Evolutionary conservation across 75 land plant genomes (phyloP).

Genomic region (Pseudotsuga menziesii): DNA sequence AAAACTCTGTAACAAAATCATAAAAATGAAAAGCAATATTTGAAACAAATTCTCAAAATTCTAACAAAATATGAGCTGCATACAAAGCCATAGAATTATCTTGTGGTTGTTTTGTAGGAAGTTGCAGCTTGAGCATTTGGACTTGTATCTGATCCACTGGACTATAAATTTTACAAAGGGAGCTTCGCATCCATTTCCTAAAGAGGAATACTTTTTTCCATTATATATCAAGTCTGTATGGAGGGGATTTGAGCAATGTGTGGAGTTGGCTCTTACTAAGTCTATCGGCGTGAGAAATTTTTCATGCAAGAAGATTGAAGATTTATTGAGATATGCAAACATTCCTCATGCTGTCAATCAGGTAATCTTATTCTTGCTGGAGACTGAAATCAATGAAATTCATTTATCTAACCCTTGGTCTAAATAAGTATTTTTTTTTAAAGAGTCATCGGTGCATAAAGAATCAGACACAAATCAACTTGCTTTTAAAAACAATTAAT

Average conservation of each 20-base stretch:
- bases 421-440: no score
- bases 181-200: not conserved
- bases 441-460: no score
- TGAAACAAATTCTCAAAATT: no score
- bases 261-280: slow-evolving; percentile 31
- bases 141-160: slow-evolving; percentile 80
- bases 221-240: slow-evolving; percentile 52
- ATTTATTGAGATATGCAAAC: slow-evolving; percentile 28
- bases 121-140: slow-evolving; percentile 63
- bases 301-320: slow-evolving; percentile 45
- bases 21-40: no score
- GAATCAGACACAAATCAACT: no score
- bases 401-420: no score
- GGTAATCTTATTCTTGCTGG: slow-evolving; percentile 33
- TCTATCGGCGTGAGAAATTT: slow-evolving; percentile 80
- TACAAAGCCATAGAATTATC: no score
- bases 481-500: no score
- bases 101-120: slow-evolving; percentile 36
- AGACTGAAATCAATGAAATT: no score
- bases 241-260: slow-evolving; percentile 59
- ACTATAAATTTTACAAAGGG: slow-evolving; percentile 46
- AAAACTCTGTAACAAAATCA: no score
- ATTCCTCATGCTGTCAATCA: slow-evolving; percentile 69
- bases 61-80: no score
- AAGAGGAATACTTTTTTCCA: slow-evolving; percentile 16